Percentiles rank a stretch among this genome's conserved stretches.
Conservation (phyloP, 208 protist genomes). For the Kentomonas sorsogonicus region DNA sequence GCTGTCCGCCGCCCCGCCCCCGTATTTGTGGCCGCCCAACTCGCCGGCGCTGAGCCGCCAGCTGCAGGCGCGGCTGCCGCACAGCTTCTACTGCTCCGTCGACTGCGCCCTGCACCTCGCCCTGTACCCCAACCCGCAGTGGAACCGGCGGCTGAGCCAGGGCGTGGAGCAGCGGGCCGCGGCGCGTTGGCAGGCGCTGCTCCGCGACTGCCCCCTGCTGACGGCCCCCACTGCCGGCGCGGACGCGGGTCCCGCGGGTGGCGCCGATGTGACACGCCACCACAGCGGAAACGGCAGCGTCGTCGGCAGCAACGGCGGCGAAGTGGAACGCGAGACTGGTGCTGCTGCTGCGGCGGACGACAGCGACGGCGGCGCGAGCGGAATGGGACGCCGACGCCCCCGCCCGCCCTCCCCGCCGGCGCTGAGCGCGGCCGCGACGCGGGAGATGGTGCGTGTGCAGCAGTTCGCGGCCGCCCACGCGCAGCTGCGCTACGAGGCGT, state of each 20-base stretch:
- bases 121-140: constrained; percentile 45
- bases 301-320: neutral
- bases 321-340: neutral
- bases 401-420: neutral
- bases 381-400: neutral
- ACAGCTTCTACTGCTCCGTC: constrained; percentile 40
- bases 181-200: constrained; percentile 31
- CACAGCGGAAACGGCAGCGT: neutral
- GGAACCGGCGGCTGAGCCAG: constrained; percentile 27
- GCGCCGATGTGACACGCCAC: neutral
- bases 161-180: constrained; percentile 29
- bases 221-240: too few species aligned
- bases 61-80: too few species aligned
- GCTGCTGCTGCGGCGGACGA: neutral
- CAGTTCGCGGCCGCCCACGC: constrained; percentile 18
- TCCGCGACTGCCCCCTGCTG: too few species aligned
- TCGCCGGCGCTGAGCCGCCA: too few species aligned
- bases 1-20: too few species aligned
- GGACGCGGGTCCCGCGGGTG: constrained; percentile 15
- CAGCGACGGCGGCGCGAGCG: neutral
- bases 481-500: constrained; percentile 55
- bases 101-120: constrained; percentile 46
- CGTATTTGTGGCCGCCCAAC: too few species aligned
- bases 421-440: too few species aligned
- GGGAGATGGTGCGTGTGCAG: too few species aligned